These are phyloP conservation scores for Zasmidium citrigriseum DNA, from an alignment of 2,329 filamentous ascomycete genomes.

Conservation along the genomic window DNA sequence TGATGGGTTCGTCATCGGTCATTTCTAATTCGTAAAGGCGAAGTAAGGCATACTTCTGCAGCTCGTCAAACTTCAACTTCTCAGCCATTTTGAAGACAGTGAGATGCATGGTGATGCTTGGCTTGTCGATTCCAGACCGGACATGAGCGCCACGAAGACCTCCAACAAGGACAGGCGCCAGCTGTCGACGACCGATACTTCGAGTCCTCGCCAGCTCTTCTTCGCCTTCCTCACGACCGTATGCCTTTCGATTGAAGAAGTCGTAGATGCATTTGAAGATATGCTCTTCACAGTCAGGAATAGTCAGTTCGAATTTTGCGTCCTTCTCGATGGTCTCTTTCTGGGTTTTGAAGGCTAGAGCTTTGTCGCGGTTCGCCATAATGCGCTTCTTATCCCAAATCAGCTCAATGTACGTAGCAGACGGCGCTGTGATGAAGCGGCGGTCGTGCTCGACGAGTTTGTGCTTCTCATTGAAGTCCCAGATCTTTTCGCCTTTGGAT, in stretches of 20 bases:
- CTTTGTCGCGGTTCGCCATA: slow-evolving; percentile 33
- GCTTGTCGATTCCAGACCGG: slow-evolving; percentile 3
- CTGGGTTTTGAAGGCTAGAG: slow-evolving; percentile 34
- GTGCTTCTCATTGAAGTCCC: slow-evolving; percentile 33
- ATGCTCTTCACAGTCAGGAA: slow-evolving; percentile 33
- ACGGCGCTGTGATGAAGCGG: slow-evolving; percentile 29
- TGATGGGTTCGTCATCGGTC: slow-evolving; percentile 40
- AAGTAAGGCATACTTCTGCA: slow-evolving; percentile 36
- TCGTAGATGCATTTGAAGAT: slow-evolving; percentile 39
- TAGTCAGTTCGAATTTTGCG: slow-evolving; percentile 33
- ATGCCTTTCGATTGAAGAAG: slow-evolving; percentile 24
- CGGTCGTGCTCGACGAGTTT: slow-evolving; percentile 35
- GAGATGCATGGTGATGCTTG: slow-evolving; percentile 25
- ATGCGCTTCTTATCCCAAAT: slow-evolving; percentile 38
- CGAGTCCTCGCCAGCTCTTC: neutral
- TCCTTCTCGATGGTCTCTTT: slow-evolving; percentile 34
- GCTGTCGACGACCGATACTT: neutral
- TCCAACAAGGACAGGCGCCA: neutral
- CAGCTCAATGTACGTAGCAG: slow-evolving; percentile 39
- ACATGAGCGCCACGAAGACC: neutral
- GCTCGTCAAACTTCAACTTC: slow-evolving; percentile 39
- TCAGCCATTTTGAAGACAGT: slow-evolving; percentile 37
- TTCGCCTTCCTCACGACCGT: neutral
- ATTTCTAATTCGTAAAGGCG: slow-evolving; percentile 34
- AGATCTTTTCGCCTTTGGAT: slow-evolving; percentile 36